These are phyloP conservation scores for Dactylonectria estremocensis DNA, from an alignment of 2,329 filamentous ascomycete species.

Conservation along the genomic window DNA sequence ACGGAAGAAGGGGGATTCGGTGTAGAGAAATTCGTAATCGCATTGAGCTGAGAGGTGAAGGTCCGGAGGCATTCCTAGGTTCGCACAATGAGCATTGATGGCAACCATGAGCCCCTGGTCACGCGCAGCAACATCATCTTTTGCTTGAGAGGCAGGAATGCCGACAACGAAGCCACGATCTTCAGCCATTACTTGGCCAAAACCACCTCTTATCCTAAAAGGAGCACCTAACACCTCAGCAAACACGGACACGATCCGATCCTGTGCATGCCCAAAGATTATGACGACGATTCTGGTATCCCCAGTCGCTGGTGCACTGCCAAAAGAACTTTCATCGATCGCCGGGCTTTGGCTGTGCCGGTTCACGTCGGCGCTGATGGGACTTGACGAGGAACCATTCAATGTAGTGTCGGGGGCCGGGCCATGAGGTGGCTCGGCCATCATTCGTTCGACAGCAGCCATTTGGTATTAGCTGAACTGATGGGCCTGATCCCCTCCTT, in stretches of 20 bases:
- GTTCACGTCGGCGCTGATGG: constrained; percentile 54
- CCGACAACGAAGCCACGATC: constrained; percentile 79
- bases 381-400: constrained; percentile 43
- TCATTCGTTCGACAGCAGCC: constrained; percentile 58
- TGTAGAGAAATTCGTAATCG: constrained; percentile 92
- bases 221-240: constrained; percentile 86
- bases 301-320: constrained; percentile 64
- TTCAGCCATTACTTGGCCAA: constrained; percentile 67
- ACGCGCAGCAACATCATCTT: constrained; percentile 70
- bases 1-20: constrained; percentile 78
- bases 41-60: constrained; percentile 75
- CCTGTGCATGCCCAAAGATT: constrained; percentile 79
- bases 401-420: constrained; percentile 44
- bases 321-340: constrained; percentile 58
- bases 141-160: constrained; percentile 71
- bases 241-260: constrained; percentile 81
- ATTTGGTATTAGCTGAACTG: constrained; percentile 42
- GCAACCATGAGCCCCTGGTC: constrained; percentile 73
- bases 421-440: constrained; percentile 53
- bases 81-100: constrained; percentile 84
- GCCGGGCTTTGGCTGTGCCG: constrained; percentile 53
- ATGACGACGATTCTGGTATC: constrained; percentile 75
- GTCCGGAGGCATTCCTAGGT: constrained; percentile 79
- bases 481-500: constrained; percentile 25
- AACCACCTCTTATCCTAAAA: constrained; percentile 70